phyloP scores from a whole-genome alignment of 805 yeast genomes.

The Alloascoidea africana region DNA sequence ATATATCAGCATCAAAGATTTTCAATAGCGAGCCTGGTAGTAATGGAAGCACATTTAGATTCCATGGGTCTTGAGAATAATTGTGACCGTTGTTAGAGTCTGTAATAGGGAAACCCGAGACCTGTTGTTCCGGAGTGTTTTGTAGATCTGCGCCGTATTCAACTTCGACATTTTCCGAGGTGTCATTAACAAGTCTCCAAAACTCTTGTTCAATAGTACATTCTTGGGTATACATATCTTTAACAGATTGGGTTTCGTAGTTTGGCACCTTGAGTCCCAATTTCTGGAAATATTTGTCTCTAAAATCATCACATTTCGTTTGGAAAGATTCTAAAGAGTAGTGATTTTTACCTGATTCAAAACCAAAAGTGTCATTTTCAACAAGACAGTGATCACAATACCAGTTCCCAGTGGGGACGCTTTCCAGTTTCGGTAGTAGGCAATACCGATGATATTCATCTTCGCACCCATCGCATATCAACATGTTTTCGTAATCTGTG shows the following conservation, averaged over 20 bases:
- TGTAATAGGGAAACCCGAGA: slow-evolving; percentile 21
- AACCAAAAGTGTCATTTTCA: slow-evolving; percentile 82
- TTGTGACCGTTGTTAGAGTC: slow-evolving; percentile 14
- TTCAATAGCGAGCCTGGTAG: slow-evolving; percentile 17
- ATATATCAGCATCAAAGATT: slow-evolving; percentile 24
- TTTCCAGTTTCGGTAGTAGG: slow-evolving; percentile 36
- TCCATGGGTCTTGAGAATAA: slow-evolving; percentile 21
- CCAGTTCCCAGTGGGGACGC: slow-evolving; percentile 52
- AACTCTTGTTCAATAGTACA: slow-evolving; percentile 16
- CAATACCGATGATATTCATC: slow-evolving; percentile 54
- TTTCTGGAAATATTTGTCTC: slow-evolving; percentile 22
- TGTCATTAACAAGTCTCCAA: slow-evolving; percentile 19
- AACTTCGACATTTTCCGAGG: slow-evolving; percentile 16
- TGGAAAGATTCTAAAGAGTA: slow-evolving; percentile 50
- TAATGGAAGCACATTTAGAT: slow-evolving; percentile 20
- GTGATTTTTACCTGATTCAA: slow-evolving; percentile 50
- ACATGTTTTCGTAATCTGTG: slow-evolving; percentile 7
- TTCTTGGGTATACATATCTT: slow-evolving; percentile 7
- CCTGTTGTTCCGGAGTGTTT: slow-evolving; percentile 17
- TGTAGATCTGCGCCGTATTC: slow-evolving; percentile 25
- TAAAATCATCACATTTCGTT: slow-evolving; percentile 35
- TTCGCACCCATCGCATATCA: slow-evolving; percentile 59
- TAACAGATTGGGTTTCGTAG: neutral
- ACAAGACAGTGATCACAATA: slow-evolving; percentile 72
- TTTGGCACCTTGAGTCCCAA: neutral